Percentiles rank a stretch among this genome's conserved stretches.
Conservation (phyloP, 2,329 filamentous ascomycete genomes). For the Colletotrichum endophyticum region DNA sequence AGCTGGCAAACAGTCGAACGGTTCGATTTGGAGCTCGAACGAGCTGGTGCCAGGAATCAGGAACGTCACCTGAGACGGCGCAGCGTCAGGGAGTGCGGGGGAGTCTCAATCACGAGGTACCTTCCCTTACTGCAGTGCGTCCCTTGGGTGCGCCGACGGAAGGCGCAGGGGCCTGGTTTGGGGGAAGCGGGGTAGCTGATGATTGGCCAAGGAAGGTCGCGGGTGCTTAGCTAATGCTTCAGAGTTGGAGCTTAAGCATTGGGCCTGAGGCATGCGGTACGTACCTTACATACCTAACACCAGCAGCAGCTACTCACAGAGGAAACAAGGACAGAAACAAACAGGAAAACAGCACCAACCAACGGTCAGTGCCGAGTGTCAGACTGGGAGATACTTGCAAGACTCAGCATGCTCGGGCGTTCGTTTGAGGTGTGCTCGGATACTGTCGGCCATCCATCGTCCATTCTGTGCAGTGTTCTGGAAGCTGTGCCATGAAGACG, state of each 20-base stretch:
- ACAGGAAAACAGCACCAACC: background rate
- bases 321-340: background rate
- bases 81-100: constrained; percentile 20
- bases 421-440: background rate
- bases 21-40: background rate
- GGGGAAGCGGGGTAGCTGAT: constrained; percentile 6
- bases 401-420: background rate
- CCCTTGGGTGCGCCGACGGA: background rate
- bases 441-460: background rate
- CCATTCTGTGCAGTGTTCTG: background rate
- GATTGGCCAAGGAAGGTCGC: background rate
- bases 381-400: background rate
- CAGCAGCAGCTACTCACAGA: background rate
- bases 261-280: background rate
- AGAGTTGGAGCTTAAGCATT: constrained; percentile 4
- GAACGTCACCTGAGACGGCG: constrained; percentile 19
- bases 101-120: constrained; percentile 17
- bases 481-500: background rate
- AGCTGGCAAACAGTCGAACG: background rate
- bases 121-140: background rate
- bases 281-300: fast-evolving
- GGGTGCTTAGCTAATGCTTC: background rate
- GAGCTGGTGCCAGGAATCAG: background rate
- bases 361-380: background rate
- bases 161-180: background rate